These are phyloP conservation scores for Sicyos baderoa DNA, from an alignment of 306 rosid species.

Conservation along the genomic window DNA sequence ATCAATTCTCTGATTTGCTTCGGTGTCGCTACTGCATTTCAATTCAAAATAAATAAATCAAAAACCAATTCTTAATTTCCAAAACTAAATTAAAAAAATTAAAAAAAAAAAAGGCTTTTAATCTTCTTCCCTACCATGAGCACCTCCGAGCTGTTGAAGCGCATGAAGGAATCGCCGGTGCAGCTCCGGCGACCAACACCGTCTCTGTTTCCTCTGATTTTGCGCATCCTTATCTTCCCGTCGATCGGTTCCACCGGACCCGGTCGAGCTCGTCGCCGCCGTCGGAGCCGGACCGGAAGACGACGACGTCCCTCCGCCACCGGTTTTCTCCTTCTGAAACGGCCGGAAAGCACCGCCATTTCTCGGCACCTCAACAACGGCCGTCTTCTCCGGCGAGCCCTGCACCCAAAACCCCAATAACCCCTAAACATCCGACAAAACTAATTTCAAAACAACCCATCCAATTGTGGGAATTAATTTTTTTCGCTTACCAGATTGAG, in stretches of 20 bases:
- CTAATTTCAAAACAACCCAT: neutral
- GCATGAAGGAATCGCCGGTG: slow-evolving; percentile 72
- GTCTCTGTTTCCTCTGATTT: slow-evolving; percentile 58
- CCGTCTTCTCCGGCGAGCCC: slow-evolving; percentile 52
- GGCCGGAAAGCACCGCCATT: slow-evolving; percentile 78
- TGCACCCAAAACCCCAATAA: slow-evolving; percentile 20
- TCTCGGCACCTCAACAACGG: slow-evolving; percentile 63
- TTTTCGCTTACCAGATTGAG: slow-evolving; percentile 36
- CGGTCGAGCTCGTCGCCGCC: slow-evolving; percentile 46
- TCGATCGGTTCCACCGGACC: slow-evolving; percentile 27
- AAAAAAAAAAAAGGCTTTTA: neutral
- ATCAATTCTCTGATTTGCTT: slow-evolving; percentile 83
- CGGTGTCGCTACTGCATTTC: slow-evolving; percentile 67
- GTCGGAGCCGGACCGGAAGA: slow-evolving; percentile 34
- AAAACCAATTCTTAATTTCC: slow-evolving; percentile 7
- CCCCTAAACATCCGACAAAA: neutral
- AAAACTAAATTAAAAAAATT: too few species aligned
- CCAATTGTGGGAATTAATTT: neutral
- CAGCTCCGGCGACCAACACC: slow-evolving; percentile 88
- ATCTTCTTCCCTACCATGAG: slow-evolving; percentile 42
- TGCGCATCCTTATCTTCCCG: slow-evolving; percentile 59
- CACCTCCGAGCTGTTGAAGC: slow-evolving; percentile 84
- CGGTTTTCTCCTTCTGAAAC: slow-evolving; percentile 52
- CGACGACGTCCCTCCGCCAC: slow-evolving; percentile 10
- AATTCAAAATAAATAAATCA: slow-evolving; percentile 5